Percentiles rank a stretch among this genome's conserved stretches.
phyloP scores from a whole-genome alignment of 1,284 basidiomycete genomes.

The Irpex sp. region DNA sequence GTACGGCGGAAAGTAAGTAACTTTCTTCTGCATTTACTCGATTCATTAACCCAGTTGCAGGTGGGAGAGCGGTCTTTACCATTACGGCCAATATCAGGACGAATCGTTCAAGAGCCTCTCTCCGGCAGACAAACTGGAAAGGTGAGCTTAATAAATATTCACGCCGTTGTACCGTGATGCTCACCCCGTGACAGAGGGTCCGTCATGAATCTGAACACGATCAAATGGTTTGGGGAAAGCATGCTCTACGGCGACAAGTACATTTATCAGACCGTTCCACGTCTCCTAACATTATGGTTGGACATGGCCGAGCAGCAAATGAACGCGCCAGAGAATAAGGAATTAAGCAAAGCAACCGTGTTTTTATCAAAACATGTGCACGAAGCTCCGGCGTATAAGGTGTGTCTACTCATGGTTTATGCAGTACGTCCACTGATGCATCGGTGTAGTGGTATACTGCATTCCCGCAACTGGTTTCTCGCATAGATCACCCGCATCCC shows the following conservation, averaged over 20 bases:
- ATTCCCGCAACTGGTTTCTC: slow-evolving; percentile 95
- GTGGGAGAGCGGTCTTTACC: slow-evolving; percentile 85
- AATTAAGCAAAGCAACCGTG: slow-evolving; percentile 38
- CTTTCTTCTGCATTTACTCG: slow-evolving; percentile 8
- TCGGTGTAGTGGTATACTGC: slow-evolving; percentile 86
- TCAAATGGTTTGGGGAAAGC: slow-evolving; percentile 73
- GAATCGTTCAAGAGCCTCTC: slow-evolving; percentile 60
- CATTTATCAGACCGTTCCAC: slow-evolving; percentile 94
- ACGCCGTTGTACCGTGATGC: no score
- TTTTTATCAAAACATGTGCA: slow-evolving; percentile 49
- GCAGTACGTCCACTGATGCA: not conserved
- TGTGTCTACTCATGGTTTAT: slow-evolving; percentile 20
- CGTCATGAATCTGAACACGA: slow-evolving; percentile 56
- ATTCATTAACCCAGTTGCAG: slow-evolving; percentile 35
- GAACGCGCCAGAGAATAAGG: slow-evolving; percentile 35
- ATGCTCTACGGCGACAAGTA: slow-evolving; percentile 90
- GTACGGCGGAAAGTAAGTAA: slow-evolving; percentile 14
- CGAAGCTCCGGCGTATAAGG: slow-evolving; percentile 76
- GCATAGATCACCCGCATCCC: slow-evolving; percentile 81
- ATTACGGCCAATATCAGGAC: slow-evolving; percentile 88
- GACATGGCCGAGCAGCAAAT: slow-evolving; percentile 76
- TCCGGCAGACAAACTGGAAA: slow-evolving; percentile 41
- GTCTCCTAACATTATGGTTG: slow-evolving; percentile 94
- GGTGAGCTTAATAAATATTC: slow-evolving; percentile 37
- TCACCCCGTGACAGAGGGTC: slow-evolving; percentile 40